Percentiles rank a stretch among this genome's conserved stretches.
phyloP scores from a whole-genome alignment of 495 filamentous ascomycete genomes.

The Aspergillus biplanus region DNA sequence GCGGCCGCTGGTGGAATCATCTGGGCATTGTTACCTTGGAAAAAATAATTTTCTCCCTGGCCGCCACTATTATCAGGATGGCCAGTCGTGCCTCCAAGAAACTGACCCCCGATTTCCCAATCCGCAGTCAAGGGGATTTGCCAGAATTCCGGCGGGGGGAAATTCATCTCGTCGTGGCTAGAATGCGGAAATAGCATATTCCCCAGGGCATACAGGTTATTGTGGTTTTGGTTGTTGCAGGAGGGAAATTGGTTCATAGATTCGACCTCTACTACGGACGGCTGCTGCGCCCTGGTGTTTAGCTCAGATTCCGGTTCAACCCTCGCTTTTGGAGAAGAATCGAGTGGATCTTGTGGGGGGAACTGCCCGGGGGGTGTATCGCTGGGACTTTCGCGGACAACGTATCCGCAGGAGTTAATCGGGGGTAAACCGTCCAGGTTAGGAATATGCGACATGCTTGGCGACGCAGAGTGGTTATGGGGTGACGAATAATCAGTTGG shows the following conservation, averaged over 20 bases:
- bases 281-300: no score
- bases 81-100: slow-evolving; percentile 38
- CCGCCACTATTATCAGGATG: slow-evolving; percentile 13
- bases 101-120: slow-evolving; percentile 40
- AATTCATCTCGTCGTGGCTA: slow-evolving; percentile 21
- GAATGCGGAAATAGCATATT: slow-evolving; percentile 33
- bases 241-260: background rate
- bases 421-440: slow-evolving; percentile 43
- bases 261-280: background rate
- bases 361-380: slow-evolving; percentile 7
- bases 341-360: background rate
- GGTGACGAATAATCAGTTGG: slow-evolving; percentile 1
- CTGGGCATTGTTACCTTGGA: no score
- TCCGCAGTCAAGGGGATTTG: slow-evolving; percentile 43
- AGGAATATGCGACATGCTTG: slow-evolving; percentile 30
- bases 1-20: no score
- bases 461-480: slow-evolving; percentile 11
- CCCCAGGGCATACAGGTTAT: slow-evolving; percentile 19
- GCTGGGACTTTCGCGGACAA: slow-evolving; percentile 39
- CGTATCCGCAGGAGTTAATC: slow-evolving; percentile 45
- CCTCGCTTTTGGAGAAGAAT: background rate
- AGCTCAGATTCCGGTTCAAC: no score
- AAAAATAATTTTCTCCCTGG: no score
- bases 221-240: slow-evolving; percentile 14
- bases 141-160: slow-evolving; percentile 41